Base-by-base conservation (phyloP, 495 filamentous ascomycete genomes). In the Penicillium longicatenatum region DNA sequence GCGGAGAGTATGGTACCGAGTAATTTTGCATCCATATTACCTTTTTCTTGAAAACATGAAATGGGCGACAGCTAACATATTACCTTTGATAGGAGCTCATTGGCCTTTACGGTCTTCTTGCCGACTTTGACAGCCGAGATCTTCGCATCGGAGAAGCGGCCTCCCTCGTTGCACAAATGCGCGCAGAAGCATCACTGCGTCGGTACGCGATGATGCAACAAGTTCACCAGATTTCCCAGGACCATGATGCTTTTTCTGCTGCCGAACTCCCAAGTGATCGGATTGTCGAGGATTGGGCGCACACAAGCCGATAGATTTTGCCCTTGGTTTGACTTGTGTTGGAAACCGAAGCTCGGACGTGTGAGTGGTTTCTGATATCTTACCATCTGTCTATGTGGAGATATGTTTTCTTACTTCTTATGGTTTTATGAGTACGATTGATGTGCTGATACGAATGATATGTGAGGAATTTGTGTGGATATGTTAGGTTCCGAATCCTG, bases 1-100 rank as follows among this genome's bases (percentile, higher is more conserved):
- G 21, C 50, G 50, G 33, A 48, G 50, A 42, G 37, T 45, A 20
- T 43, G 50, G 50, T 59, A 53, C 50, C 41, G 39, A 41, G 57
- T 59, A 49, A 54, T 50, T 43, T 54, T 22, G 19, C 45, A 16
- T 22, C 29, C 22, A 31, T 43, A 1, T 22, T 22, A 6, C 21
- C 12, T 22, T 49, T 16, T 9, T 9, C 49, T 41, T 17, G 3
- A n/a, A n/a, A 2, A 3, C 31, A 35, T 35, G 6, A 17, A 39
- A n/a, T 39, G 14, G 17, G 12, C 31, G 12, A 17, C 14, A 39
- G 14, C 37, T 39, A 17, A 39, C 37, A 39, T 39, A 6, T 16
- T 17, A 1, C 14, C 16, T n/a, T 5, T 0, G 17, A 59, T 24
- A 59, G 57, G 43, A 59, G 16, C 43, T 54, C n/a, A 30, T 49